A percentile compares a stretch with the other conserved stretches of the same genome.
These are phyloP conservation scores for Aphanomyces euteiches DNA, from an alignment of 352 stramenopile genomes.

Conservation along the genomic window DNA sequence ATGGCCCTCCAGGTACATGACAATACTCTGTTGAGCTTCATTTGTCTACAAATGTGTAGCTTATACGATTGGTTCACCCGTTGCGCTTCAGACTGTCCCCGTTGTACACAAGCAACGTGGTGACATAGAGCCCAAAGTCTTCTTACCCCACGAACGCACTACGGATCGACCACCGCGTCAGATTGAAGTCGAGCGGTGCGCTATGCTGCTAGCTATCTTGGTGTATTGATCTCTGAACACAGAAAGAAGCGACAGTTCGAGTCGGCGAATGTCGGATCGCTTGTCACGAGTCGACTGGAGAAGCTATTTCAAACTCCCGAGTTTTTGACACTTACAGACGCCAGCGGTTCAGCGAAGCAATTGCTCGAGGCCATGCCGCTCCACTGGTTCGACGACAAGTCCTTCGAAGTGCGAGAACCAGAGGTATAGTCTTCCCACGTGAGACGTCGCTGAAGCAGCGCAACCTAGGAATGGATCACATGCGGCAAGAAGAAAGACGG, in stretches of 20 bases:
- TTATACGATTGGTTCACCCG: constrained; percentile 15
- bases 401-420: constrained; percentile 63
- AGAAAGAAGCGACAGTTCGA: constrained; percentile 57
- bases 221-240: not conserved
- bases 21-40: not conserved
- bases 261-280: constrained; percentile 40
- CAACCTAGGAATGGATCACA: constrained; percentile 49
- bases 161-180: constrained; percentile 53
- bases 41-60: constrained; percentile 5
- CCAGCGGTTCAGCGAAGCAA: constrained; percentile 46
- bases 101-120: constrained; percentile 38
- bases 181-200: constrained; percentile 55
- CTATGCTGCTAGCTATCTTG: not conserved
- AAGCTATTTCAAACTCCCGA: constrained; percentile 40
- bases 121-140: constrained; percentile 69
- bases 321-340: constrained; percentile 45
- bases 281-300: constrained; percentile 49
- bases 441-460: too few relatives aligned
- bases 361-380: constrained; percentile 62
- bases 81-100: constrained; percentile 8
- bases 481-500: constrained; percentile 48
- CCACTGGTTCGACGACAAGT: constrained; percentile 76
- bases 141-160: constrained; percentile 60
- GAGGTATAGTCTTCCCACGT: constrained; percentile 4
- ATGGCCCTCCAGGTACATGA: constrained; percentile 22